phyloP scores from a whole-genome alignment of 2,329 filamentous ascomycete genomes.

The Epichloe coenophiala region DNA sequence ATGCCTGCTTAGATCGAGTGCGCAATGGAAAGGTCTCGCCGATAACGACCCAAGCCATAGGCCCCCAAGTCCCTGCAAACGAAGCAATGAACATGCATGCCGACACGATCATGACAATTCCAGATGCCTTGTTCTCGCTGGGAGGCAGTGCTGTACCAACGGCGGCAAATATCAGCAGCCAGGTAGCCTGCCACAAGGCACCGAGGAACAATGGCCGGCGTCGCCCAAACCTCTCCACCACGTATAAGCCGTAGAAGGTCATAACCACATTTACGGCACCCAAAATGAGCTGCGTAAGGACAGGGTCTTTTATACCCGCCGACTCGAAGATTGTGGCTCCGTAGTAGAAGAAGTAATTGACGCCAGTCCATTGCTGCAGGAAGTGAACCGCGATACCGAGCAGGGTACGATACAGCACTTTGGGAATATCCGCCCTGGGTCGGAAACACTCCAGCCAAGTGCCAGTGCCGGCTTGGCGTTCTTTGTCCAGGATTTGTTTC shows the following conservation, averaged over 20 bases:
- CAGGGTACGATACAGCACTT: conserved; percentile 48
- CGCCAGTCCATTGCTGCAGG: conserved; percentile 53
- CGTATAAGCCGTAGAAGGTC: conserved; percentile 53
- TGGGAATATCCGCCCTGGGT: conserved; percentile 35
- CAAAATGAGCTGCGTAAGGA: conserved; percentile 54
- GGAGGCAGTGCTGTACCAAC: conserved; percentile 36
- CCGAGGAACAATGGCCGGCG: conserved; percentile 53
- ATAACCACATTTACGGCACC: conserved; percentile 53
- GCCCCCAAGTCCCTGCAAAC: conserved; percentile 58
- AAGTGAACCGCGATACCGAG: conserved; percentile 52
- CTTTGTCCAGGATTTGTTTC: conserved; percentile 31
- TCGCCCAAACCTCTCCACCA: conserved; percentile 56
- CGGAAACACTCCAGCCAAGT: conserved; percentile 49
- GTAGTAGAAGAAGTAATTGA: conserved; percentile 53
- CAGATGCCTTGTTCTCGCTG: conserved; percentile 31
- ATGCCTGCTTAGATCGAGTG: conserved; percentile 40
- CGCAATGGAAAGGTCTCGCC: conserved; percentile 51
- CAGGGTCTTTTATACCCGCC: conserved; percentile 52
- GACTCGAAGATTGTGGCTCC: conserved; percentile 54
- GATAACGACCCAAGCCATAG: conserved; percentile 54
- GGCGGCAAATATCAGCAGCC: conserved; percentile 50
- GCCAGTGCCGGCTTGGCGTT: conserved; percentile 29
- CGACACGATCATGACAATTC: conserved; percentile 57
- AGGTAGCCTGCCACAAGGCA: conserved; percentile 52
- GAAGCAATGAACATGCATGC: conserved; percentile 63